Percentiles rank a stretch among this genome's conserved stretches.
Evolutionary conservation across 2,329 filamentous ascomycete species (phyloP).

Genomic region (Ascochyta rabiei): DNA sequence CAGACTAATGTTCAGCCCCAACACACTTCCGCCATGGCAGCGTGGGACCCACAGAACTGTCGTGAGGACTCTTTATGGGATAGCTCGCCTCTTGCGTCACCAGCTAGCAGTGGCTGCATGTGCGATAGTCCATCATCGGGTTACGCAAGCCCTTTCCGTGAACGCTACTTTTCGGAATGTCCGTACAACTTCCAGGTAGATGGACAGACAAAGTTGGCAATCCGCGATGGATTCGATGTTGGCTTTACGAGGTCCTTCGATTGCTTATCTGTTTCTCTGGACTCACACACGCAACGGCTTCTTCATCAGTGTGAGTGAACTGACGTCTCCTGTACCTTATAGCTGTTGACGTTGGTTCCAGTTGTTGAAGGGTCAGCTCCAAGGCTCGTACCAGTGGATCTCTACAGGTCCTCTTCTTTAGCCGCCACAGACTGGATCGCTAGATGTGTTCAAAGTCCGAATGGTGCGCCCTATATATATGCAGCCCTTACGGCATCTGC

Average conservation of each 20-base stretch:
- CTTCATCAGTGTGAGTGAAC: conserved; percentile 38
- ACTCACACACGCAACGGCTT: conserved; percentile 24
- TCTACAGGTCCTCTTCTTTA: conserved; percentile 24
- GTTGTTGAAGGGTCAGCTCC: conserved; percentile 30
- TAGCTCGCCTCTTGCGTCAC: conserved; percentile 18
- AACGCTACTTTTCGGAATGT: conserved; percentile 20
- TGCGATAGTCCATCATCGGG: conserved; percentile 22
- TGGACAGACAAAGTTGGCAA: conserved; percentile 7
- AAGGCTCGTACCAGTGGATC: conserved; percentile 37
- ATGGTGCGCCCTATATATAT: conserved; percentile 40
- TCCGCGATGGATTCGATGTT: conserved; percentile 19
- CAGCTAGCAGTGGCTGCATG: conserved; percentile 21
- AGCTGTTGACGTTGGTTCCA: conserved; percentile 15
- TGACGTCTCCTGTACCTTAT: not conserved
- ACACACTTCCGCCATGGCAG: not conserved
- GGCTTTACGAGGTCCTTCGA: conserved; percentile 29
- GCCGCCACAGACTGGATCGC: conserved; percentile 36
- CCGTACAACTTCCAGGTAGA: conserved; percentile 15
- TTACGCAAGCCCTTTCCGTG: conserved; percentile 22
- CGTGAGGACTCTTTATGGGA: conserved; percentile 15
- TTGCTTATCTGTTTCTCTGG: conserved; percentile 32
- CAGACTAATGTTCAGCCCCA: not conserved
- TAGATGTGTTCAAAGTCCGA: conserved; percentile 27
- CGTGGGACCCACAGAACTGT: not conserved
- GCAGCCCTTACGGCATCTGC: conserved; percentile 32